Conservation (phyloP, 495 filamentous ascomycete species). For the Penicillium parvum region DNA sequence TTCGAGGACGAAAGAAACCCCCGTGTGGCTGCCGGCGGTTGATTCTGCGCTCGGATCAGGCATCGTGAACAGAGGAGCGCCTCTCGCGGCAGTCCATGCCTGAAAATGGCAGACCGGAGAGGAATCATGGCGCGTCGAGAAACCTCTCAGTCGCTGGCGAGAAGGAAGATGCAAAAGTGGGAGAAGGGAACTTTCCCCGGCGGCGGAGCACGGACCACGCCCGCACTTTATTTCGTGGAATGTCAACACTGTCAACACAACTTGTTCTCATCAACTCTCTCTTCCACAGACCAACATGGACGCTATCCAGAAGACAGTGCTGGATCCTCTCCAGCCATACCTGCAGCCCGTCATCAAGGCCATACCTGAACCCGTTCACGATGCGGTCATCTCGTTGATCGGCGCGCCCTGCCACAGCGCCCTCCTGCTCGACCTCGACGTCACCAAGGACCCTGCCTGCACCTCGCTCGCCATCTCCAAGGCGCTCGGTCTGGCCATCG, state of each 20-base stretch:
- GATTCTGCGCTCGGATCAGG: constrained; percentile 17
- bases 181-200: constrained; percentile 31
- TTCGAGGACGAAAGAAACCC: constrained; percentile 33
- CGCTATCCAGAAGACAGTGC: constrained; percentile 44
- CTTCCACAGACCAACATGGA: constrained; percentile 30
- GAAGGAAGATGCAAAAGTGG: constrained; percentile 20
- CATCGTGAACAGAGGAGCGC: constrained; percentile 33
- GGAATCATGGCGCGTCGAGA: constrained; percentile 37
- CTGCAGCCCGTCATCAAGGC: constrained; percentile 75
- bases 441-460: constrained; percentile 63
- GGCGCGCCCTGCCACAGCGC: constrained; percentile 78
- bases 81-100: constrained; percentile 32
- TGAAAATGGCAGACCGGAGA: constrained; percentile 38
- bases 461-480: constrained; percentile 86
- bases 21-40: constrained; percentile 20
- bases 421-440: constrained; percentile 75
- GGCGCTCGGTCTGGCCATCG: constrained; percentile 86
- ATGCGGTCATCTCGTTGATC: constrained; percentile 72
- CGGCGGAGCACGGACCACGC: constrained; percentile 31
- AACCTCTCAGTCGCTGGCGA: constrained; percentile 2
- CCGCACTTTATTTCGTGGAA: constrained; percentile 22
- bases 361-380: constrained; percentile 71
- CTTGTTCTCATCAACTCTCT: not conserved
- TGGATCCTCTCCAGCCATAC: constrained; percentile 57
- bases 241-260: constrained; percentile 17